Conservation (phyloP, 2,329 filamentous ascomycete species). For the Fusarium hainanense region DNA sequence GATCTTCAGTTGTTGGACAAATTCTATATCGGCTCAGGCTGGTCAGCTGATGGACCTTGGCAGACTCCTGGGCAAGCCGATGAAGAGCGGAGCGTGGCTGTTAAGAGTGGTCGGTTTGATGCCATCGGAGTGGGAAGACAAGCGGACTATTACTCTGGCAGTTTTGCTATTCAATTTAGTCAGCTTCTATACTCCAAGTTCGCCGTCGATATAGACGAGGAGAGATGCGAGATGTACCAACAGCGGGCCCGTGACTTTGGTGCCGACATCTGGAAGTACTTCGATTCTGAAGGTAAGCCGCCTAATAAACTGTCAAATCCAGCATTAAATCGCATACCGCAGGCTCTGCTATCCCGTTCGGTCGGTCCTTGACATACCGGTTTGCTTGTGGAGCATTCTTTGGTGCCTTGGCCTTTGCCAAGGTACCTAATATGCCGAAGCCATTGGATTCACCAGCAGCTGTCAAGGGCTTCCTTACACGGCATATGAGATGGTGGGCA, state of each 20-base stretch:
- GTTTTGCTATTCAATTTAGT: constrained; percentile 64
- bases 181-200: constrained; percentile 60
- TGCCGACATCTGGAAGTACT: constrained; percentile 59
- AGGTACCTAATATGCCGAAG: constrained; percentile 51
- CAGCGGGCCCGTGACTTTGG: constrained; percentile 56
- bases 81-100: neutral
- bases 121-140: constrained; percentile 49
- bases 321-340: rapidly evolving
- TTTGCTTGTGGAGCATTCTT: constrained; percentile 63
- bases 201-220: constrained; percentile 54
- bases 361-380: constrained; percentile 62
- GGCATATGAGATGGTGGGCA: constrained; percentile 64
- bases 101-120: constrained; percentile 28
- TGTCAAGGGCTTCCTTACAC: constrained; percentile 61
- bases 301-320: rapidly evolving
- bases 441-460: constrained; percentile 53
- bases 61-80: constrained; percentile 39
- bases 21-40: constrained; percentile 59
- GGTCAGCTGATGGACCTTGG: constrained; percentile 61
- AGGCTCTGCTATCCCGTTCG: constrained; percentile 65
- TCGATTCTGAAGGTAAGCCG: constrained; percentile 55
- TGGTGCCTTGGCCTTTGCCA: constrained; percentile 57
- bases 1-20: constrained; percentile 58
- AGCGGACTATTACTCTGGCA: constrained; percentile 65
- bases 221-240: constrained; percentile 52